A percentile compares a stretch with the other conserved stretches of the same genome.
Conservation (phyloP, 495 filamentous ascomycete species). For the Aspergillus steynii region DNA sequence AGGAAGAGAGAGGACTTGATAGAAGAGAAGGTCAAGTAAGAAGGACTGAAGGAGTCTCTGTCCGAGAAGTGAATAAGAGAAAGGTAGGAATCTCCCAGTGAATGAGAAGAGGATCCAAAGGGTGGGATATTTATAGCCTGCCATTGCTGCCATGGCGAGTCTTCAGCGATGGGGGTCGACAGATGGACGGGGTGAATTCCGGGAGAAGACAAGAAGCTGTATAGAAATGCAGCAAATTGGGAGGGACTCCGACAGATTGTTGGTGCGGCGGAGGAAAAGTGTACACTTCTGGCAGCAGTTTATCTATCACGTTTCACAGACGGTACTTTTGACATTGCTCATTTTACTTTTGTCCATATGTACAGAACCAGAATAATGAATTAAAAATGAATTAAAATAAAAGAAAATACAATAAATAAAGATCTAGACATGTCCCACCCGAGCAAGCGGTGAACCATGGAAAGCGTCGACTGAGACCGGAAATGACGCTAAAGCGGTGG, state of each 20-base stretch:
- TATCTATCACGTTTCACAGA: background rate
- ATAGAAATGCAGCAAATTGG: background rate
- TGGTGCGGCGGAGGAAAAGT: background rate
- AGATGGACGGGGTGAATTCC: background rate
- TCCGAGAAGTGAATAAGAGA: background rate
- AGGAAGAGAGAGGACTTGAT: background rate
- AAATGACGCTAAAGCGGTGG: background rate
- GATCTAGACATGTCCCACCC: background rate
- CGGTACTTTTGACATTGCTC: too few relatives aligned
- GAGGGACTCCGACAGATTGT: background rate
- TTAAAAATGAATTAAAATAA: too few relatives aligned
- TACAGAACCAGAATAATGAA: too few relatives aligned
- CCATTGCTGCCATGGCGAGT: background rate
- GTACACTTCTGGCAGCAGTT: background rate
- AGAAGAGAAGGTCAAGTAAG: constrained; percentile 3
- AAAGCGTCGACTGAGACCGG: background rate
- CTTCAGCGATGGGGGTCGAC: background rate
- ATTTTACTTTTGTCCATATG: too few relatives aligned
- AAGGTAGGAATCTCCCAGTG: background rate
- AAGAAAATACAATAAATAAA: too few relatives aligned
- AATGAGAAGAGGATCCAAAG: too few relatives aligned
- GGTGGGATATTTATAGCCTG: background rate
- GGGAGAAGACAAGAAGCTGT: background rate
- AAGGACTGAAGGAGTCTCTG: background rate
- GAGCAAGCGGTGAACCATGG: background rate